Percentiles rank a stretch among this genome's conserved stretches.
Conservation (phyloP, 305 asterid species). For the Fraxinus floribunda region DNA sequence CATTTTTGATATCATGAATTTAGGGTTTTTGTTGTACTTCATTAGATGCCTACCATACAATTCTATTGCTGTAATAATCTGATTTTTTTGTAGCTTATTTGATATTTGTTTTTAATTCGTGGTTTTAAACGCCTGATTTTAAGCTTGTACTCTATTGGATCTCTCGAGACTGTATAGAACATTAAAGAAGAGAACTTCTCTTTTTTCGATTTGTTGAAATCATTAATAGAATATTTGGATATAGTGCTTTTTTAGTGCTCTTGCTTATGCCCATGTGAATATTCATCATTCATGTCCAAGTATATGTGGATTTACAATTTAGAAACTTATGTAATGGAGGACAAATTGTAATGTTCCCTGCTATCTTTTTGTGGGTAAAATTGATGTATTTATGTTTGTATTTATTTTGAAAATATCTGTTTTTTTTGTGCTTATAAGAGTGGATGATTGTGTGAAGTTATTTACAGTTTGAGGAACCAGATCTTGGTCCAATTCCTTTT, state of each 20-base stretch:
- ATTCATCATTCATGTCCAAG: not conserved
- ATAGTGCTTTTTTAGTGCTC: not conserved
- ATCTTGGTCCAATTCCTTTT: not conserved
- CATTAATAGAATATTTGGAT: not conserved
- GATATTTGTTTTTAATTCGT: not conserved
- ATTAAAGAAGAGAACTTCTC: not conserved
- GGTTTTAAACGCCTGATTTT: not conserved
- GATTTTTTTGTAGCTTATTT: not conserved
- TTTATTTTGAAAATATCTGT: not conserved
- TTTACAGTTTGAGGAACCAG: not conserved
- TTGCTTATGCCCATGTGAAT: not conserved
- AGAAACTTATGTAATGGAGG: not conserved
- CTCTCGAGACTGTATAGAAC: not conserved
- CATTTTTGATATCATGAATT: not conserved
- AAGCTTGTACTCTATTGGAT: not conserved
- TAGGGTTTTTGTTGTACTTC: not conserved
- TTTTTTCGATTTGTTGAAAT: not conserved
- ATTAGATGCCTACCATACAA: not conserved
- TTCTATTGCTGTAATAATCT: not conserved
- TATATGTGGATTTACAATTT: not conserved
- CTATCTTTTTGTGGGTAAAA: not conserved
- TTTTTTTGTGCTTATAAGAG: not conserved
- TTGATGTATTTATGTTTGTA: not conserved
- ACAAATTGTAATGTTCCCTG: not conserved
- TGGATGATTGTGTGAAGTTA: not conserved